Evolutionary conservation across 1,284 basidiomycete species (phyloP), one percentile per base, ranked within the genome.

Genomic region (Marasmius sp.): DNA sequence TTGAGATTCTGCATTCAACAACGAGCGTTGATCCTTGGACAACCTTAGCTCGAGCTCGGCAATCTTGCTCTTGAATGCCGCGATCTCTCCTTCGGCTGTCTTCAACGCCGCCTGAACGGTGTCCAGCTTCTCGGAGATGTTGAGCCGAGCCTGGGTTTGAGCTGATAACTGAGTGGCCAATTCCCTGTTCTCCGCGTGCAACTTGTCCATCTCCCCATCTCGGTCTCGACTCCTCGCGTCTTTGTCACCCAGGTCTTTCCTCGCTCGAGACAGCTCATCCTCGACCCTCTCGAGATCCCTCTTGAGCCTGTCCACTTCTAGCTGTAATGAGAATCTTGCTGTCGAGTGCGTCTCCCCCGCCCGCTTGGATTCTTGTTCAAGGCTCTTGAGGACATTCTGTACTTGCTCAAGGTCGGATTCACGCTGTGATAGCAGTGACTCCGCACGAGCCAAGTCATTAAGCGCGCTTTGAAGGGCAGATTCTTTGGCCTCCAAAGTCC

Each of bases 241-340:
- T 61, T 82, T 81, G 47, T 88, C 85, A 18, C 86, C 85, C 14
- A 94, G 74, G 55, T 95, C 94, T 63, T 86, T 84, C 57, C 91
- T 81, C 2, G 89, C 85, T 12, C 91, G 85, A 14, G 84, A 77
- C 8, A 97, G 81, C 59, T 97, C 94, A 65, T 91, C 88, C 69
- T 97, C 93, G 11, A 90, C 82, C 7, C 91, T 80, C 65, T 89
- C 86, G 22, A 97, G 72, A 72, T 98, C 97, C 37, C 95, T 85
- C 71, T 92, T 91, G 54, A 97, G 79, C 1, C 95, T 81, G 68
- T 98, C 96, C 4, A 95, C 84, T 75, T 98, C 96, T 33, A 98
- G 84, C 73, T 97, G 93, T 45, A 98, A 78, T 0, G 93, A 93
- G 79, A 94, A 94, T 60, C 88, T 84, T 53, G 94, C 92, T 10